Evolutionary conservation across 2,329 filamentous ascomycete species (phyloP), one percentile per base, ranked within the genome.

Genomic region (Aureobasidium sp.): DNA sequence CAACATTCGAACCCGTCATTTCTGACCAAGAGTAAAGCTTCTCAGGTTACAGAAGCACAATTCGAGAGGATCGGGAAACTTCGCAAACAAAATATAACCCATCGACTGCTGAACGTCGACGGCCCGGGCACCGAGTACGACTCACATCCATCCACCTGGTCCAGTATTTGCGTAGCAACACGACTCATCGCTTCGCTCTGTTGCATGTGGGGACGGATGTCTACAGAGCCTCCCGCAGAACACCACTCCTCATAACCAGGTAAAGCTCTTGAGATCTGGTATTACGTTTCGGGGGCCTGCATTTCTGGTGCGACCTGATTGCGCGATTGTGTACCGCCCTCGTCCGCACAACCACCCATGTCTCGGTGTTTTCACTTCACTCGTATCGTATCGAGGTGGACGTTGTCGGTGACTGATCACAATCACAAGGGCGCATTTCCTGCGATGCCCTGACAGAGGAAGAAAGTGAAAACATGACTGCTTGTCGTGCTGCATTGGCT

Each of bases 191-290:
- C 15, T 6, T 58, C 22, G 54, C 31, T 37, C 31, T 35, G n/a
- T 37, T 31, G 2, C 42, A 48, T 19, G 40, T 37, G 42, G 54
- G 42, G 48, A 58, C 54, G 54, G 54, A 12, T 48, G 42, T 58
- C 31, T 29, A 58, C 54, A 58, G 37, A 39, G 11, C 54, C 54
- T 35, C n/a, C 54, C 40, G 42, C 39, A 35, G 54, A 33, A 39
- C 19, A 47, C 29, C 31, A 15, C 14, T 39, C 31, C 42, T 48
- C 42, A 58, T 58, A 58, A 58, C 54, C 54, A 58, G 54, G 54
- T 47, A 58, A 48, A 14, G 54, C 40, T 58, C 31, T 50, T 31
- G 31, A 48, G 54, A 58, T 58, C 54, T 58, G 54, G 54, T 58
- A 47, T 39, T 7, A 58, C 54, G 31, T 14, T 11, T 48, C 54